A percentile compares a stretch with the other conserved stretches of the same genome.
phyloP scores from a whole-genome alignment of 2,329 filamentous ascomycete species.

The Drechslerella stenobrocha region DNA sequence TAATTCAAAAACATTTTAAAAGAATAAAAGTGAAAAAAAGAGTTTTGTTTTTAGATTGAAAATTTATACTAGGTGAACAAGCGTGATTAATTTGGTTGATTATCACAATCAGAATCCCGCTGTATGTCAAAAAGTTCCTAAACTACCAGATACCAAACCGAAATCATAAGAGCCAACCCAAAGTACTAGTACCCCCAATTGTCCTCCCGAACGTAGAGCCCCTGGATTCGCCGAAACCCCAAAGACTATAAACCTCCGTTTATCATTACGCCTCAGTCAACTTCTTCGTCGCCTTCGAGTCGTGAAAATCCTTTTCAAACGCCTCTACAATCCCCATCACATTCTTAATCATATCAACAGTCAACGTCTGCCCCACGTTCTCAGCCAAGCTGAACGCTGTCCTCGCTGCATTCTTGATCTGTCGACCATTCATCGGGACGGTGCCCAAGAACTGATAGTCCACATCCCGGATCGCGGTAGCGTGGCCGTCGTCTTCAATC shows the following conservation, averaged over 20 bases:
- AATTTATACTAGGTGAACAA: too few relatives aligned
- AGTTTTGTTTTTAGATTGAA: background rate
- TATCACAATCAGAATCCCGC: too few relatives aligned
- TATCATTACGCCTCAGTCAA: constrained; percentile 14
- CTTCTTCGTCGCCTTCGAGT: constrained; percentile 27
- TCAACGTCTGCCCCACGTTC: constrained; percentile 50
- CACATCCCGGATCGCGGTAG: constrained; percentile 40
- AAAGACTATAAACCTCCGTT: too few relatives aligned
- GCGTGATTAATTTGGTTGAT: too few relatives aligned
- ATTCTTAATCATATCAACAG: constrained; percentile 51
- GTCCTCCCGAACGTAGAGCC: too few relatives aligned
- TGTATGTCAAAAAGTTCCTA: too few relatives aligned
- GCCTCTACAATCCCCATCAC: constrained; percentile 53
- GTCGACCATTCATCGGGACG: constrained; percentile 54
- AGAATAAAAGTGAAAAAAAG: background rate
- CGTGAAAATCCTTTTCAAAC: constrained; percentile 64
- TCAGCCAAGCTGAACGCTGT: constrained; percentile 53
- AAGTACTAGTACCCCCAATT: background rate
- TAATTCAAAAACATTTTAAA: background rate
- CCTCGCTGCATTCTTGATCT: constrained; percentile 56
- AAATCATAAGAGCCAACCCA: background rate
- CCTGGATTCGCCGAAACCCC: too few relatives aligned
- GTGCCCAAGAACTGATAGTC: constrained; percentile 42
- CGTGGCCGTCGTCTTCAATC: constrained; percentile 44
- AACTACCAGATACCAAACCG: background rate